These are phyloP conservation scores for Trametes punicea DNA, from an alignment of 768 basidiomycete genomes.

Conservation along the genomic window DNA sequence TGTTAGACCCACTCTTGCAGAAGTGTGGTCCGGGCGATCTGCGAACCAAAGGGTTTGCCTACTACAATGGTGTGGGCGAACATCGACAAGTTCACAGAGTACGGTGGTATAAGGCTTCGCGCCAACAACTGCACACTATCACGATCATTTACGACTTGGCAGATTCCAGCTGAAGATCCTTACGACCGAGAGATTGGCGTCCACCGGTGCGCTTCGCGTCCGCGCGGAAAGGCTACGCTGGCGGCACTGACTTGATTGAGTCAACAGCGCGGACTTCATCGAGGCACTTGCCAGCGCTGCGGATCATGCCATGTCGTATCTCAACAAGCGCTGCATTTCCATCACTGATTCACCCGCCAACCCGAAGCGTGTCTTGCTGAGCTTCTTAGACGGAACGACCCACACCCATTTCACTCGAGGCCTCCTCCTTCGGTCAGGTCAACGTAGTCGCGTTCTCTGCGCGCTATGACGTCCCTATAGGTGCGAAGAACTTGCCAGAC, in stretches of 20 bases:
- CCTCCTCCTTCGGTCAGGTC: constrained; percentile 26
- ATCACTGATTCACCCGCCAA: constrained; percentile 16
- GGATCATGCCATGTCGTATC: constrained; percentile 41
- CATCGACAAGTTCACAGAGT: constrained; percentile 48
- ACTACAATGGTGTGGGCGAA: constrained; percentile 39
- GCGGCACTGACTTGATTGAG: neutral
- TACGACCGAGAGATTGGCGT: neutral
- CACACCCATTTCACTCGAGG: constrained; percentile 15
- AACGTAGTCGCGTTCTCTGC: constrained; percentile 47
- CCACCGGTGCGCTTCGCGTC: neutral
- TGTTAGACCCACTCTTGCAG: constrained; percentile 41
- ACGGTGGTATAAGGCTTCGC: neutral
- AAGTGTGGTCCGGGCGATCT: constrained; percentile 35
- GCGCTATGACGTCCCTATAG: constrained; percentile 22
- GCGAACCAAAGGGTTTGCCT: constrained; percentile 34
- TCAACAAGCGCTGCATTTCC: constrained; percentile 46
- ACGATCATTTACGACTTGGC: neutral
- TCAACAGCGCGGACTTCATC: constrained; percentile 45
- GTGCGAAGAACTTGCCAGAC: constrained; percentile 8
- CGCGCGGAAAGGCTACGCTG: neutral
- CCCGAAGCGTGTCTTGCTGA: constrained; percentile 29
- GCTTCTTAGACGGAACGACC: constrained; percentile 48
- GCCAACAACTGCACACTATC: neutral
- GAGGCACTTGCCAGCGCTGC: constrained; percentile 44
- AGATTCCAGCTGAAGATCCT: neutral